Evolutionary conservation across 148 eudicot genomes (phyloP), one percentile per base, ranked within the genome.

Genomic region (Rhododendron mucronatum): DNA sequence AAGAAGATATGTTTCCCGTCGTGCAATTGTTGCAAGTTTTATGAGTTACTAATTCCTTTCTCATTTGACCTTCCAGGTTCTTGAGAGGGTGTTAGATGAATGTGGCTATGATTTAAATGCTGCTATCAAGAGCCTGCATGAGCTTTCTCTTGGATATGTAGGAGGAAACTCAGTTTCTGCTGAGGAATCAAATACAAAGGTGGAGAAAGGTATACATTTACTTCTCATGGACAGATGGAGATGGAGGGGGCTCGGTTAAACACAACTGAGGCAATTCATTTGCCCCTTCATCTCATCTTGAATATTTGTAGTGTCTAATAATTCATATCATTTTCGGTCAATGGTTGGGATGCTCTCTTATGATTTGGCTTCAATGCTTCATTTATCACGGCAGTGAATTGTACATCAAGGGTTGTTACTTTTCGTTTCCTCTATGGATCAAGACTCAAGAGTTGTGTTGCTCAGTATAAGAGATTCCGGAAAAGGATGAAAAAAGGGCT

Each of bases 101-200:
- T 93, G 93, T 65, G 93, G 90, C 80, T 85, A 89, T 91, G 98
- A 96, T 85, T 79, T 96, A 85, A 94, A 93, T 87, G 87, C 88
- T 81, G 98, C 98, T 44, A 91, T 96, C 81, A 94, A 92, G 90
- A 89, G 93, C 84, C 89, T 96, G 87, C 90, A 93, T 50, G 93
- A 92, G 81, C 90, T 96, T 41, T 90, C 91, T 87, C 84, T 93
- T 81, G 88, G 89, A 41, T 86, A 91, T 53, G 85, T 88, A 0
- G 89, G 87, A 33, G 91, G 87, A 28, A 88, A 88, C 77, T 26
- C 89, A 37, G 83, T 28, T 86, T 83, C 90, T 33, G 71, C 85
- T 44, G 89, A 86, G 55, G 86, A 91, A 83, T 88, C 87, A 74
- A 86, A 89, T 80, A 90, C 84, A 75, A 88, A 82, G 85, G 83